Conservation (phyloP, 208 protist species). For the Trypanosoma rangeli region DNA sequence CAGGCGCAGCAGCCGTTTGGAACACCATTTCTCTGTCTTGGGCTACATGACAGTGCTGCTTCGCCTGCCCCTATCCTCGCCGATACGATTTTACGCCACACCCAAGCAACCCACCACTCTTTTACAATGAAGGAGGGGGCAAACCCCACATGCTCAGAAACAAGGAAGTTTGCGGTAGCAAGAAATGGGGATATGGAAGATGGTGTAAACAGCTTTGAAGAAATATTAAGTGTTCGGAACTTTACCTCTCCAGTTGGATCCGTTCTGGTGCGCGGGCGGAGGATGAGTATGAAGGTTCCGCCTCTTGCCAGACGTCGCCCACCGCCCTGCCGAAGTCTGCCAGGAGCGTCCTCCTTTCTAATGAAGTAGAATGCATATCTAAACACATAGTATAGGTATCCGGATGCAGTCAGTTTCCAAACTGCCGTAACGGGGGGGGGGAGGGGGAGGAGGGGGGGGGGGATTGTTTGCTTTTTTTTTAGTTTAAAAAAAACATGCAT, state of each 20-base stretch:
- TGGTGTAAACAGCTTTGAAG: neutral
- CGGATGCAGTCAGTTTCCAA: constrained; percentile 1
- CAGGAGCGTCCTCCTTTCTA: neutral
- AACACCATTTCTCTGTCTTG: neutral
- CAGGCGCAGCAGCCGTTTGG: constrained; percentile 9
- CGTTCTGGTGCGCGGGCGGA: neutral
- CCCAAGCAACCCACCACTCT: neutral
- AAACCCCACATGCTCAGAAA: neutral
- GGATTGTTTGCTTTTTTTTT: constrained; percentile 1
- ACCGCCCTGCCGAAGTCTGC: constrained; percentile 2
- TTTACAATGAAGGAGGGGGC: neutral
- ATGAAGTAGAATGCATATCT: neutral
- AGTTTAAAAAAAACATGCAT: constrained; percentile 3
- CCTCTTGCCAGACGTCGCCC: constrained; percentile 16
- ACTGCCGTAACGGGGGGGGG: neutral
- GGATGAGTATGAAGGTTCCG: constrained; percentile 16
- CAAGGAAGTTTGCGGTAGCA: neutral
- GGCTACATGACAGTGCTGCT: neutral
- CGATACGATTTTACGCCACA: neutral
- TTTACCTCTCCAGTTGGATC: constrained; percentile 6
- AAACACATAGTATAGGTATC: neutral
- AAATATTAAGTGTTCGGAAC: constrained; percentile 17
- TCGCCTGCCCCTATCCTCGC: neutral
- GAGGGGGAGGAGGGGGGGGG: too few species aligned
- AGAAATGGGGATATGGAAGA: neutral